phyloP scores from a whole-genome alignment of 208 protist genomes.

The Porcisia hertigi region DNA sequence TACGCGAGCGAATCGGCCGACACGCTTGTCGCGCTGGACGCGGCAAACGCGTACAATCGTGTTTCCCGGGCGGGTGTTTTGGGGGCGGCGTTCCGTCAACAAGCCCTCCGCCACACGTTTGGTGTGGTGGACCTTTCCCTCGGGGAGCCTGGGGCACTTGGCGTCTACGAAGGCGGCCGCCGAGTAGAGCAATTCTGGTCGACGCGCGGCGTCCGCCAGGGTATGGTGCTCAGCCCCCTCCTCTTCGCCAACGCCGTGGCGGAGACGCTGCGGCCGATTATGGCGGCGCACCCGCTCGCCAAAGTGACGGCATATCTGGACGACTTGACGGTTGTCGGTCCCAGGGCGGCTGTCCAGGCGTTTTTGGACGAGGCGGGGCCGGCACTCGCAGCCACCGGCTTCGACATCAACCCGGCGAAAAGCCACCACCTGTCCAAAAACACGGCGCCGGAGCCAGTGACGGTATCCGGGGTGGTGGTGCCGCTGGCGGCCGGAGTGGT shows the following conservation, averaged over 20 bases:
- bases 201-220: constrained; percentile 32
- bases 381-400: constrained; percentile 16
- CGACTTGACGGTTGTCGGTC: constrained; percentile 30
- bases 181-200: constrained; percentile 11
- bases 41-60: constrained; percentile 38
- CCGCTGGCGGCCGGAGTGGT: constrained; percentile 1
- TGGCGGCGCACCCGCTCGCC: constrained; percentile 4
- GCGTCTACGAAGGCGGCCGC: constrained; percentile 30
- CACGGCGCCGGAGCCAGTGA: neutral
- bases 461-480: neutral
- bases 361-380: constrained; percentile 16
- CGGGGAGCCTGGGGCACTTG: constrained; percentile 12
- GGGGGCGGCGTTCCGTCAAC: constrained; percentile 4
- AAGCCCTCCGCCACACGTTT: constrained; percentile 10
- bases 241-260: constrained; percentile 33
- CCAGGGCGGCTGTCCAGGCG: constrained; percentile 3
- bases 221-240: constrained; percentile 39
- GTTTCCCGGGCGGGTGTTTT: constrained; percentile 12
- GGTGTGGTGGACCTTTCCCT: constrained; percentile 23
- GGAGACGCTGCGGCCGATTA: constrained; percentile 5
- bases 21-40: constrained; percentile 35
- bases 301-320: constrained; percentile 37
- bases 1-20: constrained; percentile 3
- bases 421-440: constrained; percentile 11
- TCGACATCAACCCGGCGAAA: constrained; percentile 35